Evolutionary conservation across 495 filamentous ascomycete species (phyloP), one percentile per base, ranked within the genome.

Genomic region (Staphylotrichum longicolle): DNA sequence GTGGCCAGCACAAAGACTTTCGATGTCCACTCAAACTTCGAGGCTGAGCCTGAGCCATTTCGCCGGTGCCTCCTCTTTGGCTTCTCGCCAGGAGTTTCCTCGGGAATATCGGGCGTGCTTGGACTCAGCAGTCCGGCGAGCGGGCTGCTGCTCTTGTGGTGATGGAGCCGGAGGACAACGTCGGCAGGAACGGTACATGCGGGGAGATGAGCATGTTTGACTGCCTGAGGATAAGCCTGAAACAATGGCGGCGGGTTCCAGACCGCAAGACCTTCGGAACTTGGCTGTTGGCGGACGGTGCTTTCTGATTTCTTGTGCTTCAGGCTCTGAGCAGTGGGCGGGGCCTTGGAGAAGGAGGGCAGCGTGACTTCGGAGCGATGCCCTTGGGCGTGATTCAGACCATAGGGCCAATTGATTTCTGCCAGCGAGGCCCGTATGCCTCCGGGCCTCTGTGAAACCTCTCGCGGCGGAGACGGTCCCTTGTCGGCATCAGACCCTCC

Each of bases 161-260:
- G 75, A 66, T 84, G 76, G 63, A 85, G 71, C 33, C 90, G 86
- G 30, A 93, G 68, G 34, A 96, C 85, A 7, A 75, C 71, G 60
- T 85, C 85, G 56, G 78, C 77, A 35, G 82, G 79, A 30, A 77
- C 61, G 48, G 77, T 80, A 41, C 76, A 82, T 58, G 79, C 80
- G 44, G 80, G 79, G 41, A 85, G 74, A 54, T 76, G 77, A 9
- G 79, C 74, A 65, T 80, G 76, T 66, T 82, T 81, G 56, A 84
- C 84, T 8, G 92, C 85, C 72, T 96, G 93, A 1, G 91, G 88
- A 70, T 91, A 96, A n/a, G 91, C 91, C 68, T 95, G 86, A 74
- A 92, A 96, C 7, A 97, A 78, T 4, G 93, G 89, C 7, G 92
- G 91, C 4, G 90, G 87, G 57, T 86, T 83, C 88, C 91, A 96